Base-by-base conservation (phyloP, 2,329 filamentous ascomycete genomes). In the Periconia digitata region DNA sequence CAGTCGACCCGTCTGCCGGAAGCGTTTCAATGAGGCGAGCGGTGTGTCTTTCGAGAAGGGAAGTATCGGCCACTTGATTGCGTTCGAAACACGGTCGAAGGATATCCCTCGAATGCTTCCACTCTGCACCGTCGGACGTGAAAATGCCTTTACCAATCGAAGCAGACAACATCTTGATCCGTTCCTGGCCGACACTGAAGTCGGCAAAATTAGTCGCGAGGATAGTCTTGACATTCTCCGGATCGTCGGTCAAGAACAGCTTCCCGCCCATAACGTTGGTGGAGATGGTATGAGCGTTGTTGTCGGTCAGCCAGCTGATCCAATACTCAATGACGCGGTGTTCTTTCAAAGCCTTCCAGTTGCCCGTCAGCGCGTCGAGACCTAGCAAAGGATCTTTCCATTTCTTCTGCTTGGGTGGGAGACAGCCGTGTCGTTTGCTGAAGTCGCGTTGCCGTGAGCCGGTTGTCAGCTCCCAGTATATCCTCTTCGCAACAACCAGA, bases 361-460 rank as follows among this genome's bases (percentile, higher is more conserved):
- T 73, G 22, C 63, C 53, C 22, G 66, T 42, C 51, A 81, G 69
- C 37, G 74, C 55, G 56, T 80, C 76, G n/a, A 77, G 49, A 3
- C 81, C 81, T 55, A 27, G 50, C 34, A 46, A 83, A 12, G 17
- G 21, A 15, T n/a, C 15, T n/a, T 23, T 54, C 0, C 71, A 75
- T 52, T 82, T 69, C 59, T 79, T 74, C 1, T 74, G 73, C 77
- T 63, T 59, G 3, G 72, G 63, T 1, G 72, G 68, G n/a, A 75
- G 67, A 56, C 79, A 80, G 27, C 76, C 76, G 58, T 78, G 66
- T 27, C 66, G 61, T 23, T 58, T 62, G 34, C 59, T 62, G n/a
- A 73, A 47, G 3, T 57, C 54, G 35, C 71, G 63, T 5, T 71
- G 69, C 18, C 47, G 57, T 21, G 54, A 45, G 40, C 65, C 66